Evolutionary conservation across 768 basidiomycete genomes (phyloP), one percentile per base, ranked within the genome.

Genomic region (Russula brevipes): DNA sequence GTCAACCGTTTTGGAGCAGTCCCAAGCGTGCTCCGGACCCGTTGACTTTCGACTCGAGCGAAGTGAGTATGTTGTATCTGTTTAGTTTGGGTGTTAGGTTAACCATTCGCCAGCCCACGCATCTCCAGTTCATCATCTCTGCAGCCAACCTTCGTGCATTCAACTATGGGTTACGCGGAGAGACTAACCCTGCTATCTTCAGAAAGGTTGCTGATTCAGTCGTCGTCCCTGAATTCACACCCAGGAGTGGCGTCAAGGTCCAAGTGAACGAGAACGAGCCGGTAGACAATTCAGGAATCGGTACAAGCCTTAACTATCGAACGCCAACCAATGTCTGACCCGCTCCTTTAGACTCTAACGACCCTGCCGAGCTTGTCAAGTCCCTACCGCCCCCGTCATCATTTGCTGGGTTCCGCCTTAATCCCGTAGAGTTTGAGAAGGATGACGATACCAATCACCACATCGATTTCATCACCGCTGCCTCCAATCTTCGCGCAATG

Each of bases 1-100:
- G 97, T 5, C 91, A 94, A 69, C 95, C 94, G 11, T 99, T 99
- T 83, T 99, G 97, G 97, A 95, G 93, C 69, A 94, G 95, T 19
- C 97, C 97, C 2, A 99, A 99, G 80, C 85, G 97, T 64, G 96
- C 95, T 7, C 97, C 97, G 12, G 94, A 98, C 54, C 80, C 96
- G 33, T 78, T 99, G 66, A 79, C 79, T 5, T 99, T 98, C 76
- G 81, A 94, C 75, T 83, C 91, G 10, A 87, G 81, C 67, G 87
- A 98, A 71, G 96, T 98, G 71, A 74, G 90, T 77, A 0, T n/a
- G 24, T 54, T 17, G 7, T 35, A 8, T 56, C 14, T 19, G 17
- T 45, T 51, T 66, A 24, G 5, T 56, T 53, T 33, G 36, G 33
- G 11, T 35, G 31, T 45, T 51, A 19, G 33, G 47, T 60, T 59